Percentiles rank a stretch among this genome's conserved stretches.
Conservation (phyloP, 2,329 filamentous ascomycete genomes). For the Aureobasidium sp. region DNA sequence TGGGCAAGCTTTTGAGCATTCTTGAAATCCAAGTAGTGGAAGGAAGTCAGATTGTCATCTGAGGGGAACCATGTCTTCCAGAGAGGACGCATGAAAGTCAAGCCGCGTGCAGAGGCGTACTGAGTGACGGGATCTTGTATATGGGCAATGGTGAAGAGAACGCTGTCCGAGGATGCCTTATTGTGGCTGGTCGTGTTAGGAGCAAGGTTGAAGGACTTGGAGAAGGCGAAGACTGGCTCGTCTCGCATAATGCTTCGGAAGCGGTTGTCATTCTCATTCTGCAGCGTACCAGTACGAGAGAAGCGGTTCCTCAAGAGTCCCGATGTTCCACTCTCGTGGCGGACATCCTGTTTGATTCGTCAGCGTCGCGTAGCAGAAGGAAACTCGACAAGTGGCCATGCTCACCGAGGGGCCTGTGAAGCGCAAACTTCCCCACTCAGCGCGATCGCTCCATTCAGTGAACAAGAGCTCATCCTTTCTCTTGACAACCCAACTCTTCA, state of each 20-base stretch:
- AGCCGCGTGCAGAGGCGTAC: conserved; percentile 66
- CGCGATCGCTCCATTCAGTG: conserved; percentile 64
- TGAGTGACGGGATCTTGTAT: conserved; percentile 74
- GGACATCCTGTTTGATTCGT: conserved; percentile 40
- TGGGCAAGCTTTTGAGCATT: conserved; percentile 56
- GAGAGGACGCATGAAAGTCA: conserved; percentile 66
- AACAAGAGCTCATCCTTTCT: conserved; percentile 60
- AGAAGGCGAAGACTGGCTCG: conserved; percentile 50
- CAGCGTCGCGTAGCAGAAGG: conserved; percentile 39
- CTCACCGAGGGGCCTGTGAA: conserved; percentile 58
- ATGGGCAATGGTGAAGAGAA: conserved; percentile 66
- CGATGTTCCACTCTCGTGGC: conserved; percentile 66
- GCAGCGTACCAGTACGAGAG: conserved; percentile 57
- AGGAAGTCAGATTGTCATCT: conserved; percentile 58
- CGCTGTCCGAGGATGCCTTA: conserved; percentile 24
- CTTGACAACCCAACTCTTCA: conserved; percentile 61
- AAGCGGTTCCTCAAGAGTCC: conserved; percentile 60
- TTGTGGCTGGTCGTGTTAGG: conserved; percentile 32
- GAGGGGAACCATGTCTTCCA: conserved; percentile 69
- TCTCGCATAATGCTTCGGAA: conserved; percentile 44
- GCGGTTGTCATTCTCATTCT: conserved; percentile 46
- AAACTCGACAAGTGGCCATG: conserved; percentile 23
- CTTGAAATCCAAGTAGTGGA: conserved; percentile 69
- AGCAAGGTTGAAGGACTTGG: conserved; percentile 41
- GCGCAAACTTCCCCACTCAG: conserved; percentile 77